Base-by-base conservation (phyloP, 2,329 filamentous ascomycete genomes). In the Penicillium sp. region DNA sequence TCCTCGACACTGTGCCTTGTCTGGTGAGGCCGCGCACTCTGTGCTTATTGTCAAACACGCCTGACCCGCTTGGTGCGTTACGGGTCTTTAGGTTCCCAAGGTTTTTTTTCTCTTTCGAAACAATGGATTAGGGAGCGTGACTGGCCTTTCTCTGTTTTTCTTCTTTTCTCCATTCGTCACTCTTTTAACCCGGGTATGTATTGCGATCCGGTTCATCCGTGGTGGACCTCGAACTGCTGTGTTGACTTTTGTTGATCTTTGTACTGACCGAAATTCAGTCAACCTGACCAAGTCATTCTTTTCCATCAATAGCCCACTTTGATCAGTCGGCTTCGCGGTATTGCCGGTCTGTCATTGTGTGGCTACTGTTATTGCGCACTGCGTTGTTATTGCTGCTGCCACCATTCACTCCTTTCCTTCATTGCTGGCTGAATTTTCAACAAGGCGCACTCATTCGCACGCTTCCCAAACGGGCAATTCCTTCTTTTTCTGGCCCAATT, bases 131-230 rank as follows among this genome's bases (percentile, higher is more conserved):
- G 52, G 51, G 36, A 43, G 22, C 39, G 54, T 48, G 45, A 29
- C 45, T 48, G 48, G 41, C 29, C 18, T 46, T 45, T 49, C 29
- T 49, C 45, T 22, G 38, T 39, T 43, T 47, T 48, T 13, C 45
- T 45, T 44, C 39, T 45, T 36, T 53, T 36, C 34, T 36, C 34
- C 36, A 42, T 55, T 47, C 16, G 45, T 61, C 56, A 31, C 54
- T 61, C 51, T 29, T 59, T 61, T 58, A 42, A 27, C 40, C 41
- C 50, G 44, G 60, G 61, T 63, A 59, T 32, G 61, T 58, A 50
- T 14, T 41, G 18, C 44, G 29, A 14, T 40, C 22, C 5, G n/a
- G 24, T 36, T 14, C 16, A 14, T 18, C 24, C 14, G 18, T 44
- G 22, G 24, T 16, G 16, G 16, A 29, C 10, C 11, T 27, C 22